Evolutionary conservation across 805 yeast species (phyloP).

Genomic region (Helenozyma baotianmanensis): DNA sequence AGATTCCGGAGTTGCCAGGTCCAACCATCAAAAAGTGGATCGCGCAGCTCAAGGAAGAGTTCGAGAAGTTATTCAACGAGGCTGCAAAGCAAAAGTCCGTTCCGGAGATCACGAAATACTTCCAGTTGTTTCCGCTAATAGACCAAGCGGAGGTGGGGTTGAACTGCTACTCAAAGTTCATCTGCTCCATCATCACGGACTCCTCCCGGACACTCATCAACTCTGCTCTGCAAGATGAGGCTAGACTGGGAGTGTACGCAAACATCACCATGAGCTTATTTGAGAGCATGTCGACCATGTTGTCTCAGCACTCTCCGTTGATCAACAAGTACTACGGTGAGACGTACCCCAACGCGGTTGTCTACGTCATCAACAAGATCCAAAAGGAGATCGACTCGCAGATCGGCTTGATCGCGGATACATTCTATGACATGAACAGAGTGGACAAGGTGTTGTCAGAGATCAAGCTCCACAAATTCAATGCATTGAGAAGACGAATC

Average conservation of each 20-base stretch:
- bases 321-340: slow-evolving; percentile 60
- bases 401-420: slow-evolving; percentile 81
- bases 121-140: slow-evolving; percentile 83
- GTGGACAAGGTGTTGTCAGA: slow-evolving; percentile 54
- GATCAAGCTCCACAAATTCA: slow-evolving; percentile 45
- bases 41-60: slow-evolving; percentile 50
- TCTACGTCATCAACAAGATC: slow-evolving; percentile 63
- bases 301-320: slow-evolving; percentile 80
- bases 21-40: slow-evolving; percentile 56
- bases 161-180: slow-evolving; percentile 76
- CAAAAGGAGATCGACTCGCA: slow-evolving; percentile 92
- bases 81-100: slow-evolving; percentile 69
- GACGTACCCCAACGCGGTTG: slow-evolving; percentile 55
- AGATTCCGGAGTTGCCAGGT: slow-evolving; percentile 75
- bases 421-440: slow-evolving; percentile 70
- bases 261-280: slow-evolving; percentile 63
- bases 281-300: slow-evolving; percentile 78
- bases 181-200: slow-evolving; percentile 77
- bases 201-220: slow-evolving; percentile 68
- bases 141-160: slow-evolving; percentile 70
- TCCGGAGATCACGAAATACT: slow-evolving; percentile 67
- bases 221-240: slow-evolving; percentile 21
- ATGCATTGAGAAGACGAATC: slow-evolving; percentile 17
- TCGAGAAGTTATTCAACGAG: slow-evolving; percentile 57
- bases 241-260: slow-evolving; percentile 50